Percentiles rank a stretch among this genome's conserved stretches.
Conservation (phyloP, 148 eudicot species). For the Persicaria maculosa region DNA sequence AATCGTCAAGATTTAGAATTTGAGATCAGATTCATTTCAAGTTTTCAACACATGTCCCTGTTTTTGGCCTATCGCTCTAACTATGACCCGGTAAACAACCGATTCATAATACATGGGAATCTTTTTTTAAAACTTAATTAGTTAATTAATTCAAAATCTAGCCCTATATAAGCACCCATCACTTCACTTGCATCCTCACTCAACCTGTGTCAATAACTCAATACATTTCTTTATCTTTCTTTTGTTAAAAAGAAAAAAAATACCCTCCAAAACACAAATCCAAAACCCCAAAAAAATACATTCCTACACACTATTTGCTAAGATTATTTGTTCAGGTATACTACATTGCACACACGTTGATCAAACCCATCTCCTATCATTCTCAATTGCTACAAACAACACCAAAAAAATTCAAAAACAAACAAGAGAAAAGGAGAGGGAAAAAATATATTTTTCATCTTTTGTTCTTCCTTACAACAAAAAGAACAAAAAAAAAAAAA, state of each 20-base stretch:
- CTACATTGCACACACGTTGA: background rate
- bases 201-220: background rate
- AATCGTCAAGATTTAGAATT: too few species aligned
- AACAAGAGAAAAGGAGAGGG: background rate
- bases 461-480: too few species aligned
- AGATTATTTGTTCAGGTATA: background rate
- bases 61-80: background rate
- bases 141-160: background rate
- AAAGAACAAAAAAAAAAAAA: too few species aligned
- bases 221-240: background rate
- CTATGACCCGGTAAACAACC: slow-evolving; percentile 1
- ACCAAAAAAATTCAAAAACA: background rate
- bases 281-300: background rate
- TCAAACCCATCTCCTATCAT: background rate
- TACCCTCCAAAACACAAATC: background rate
- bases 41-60: background rate
- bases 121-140: background rate
- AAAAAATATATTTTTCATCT: too few species aligned
- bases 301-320: background rate
- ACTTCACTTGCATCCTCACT: background rate
- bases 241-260: background rate
- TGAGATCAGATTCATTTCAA: too few species aligned
- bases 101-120: background rate
- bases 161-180: background rate
- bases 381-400: background rate